Evolutionary conservation across 306 rosid species (phyloP).

Genomic region (Cucumis sativus): DNA sequence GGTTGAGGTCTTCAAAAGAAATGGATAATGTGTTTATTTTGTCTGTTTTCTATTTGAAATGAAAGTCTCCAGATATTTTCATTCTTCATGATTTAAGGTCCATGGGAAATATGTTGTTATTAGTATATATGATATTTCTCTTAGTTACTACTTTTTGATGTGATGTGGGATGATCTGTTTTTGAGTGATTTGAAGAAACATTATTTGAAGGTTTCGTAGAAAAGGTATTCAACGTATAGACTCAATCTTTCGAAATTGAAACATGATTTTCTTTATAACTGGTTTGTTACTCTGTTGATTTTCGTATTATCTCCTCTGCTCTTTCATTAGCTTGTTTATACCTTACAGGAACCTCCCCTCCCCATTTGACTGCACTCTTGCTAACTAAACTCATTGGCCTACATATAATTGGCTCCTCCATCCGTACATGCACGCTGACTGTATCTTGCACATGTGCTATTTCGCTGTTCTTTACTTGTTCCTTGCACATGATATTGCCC

Average conservation of each 20-base stretch:
- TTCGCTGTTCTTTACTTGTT: neutral
- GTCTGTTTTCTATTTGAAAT: neutral
- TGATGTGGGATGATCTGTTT: neutral
- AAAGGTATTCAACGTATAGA: neutral
- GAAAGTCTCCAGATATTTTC: neutral
- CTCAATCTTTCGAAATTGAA: neutral
- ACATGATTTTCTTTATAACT: neutral
- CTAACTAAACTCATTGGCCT: no score
- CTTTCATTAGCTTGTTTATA: neutral
- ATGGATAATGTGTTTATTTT: neutral
- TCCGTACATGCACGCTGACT: neutral
- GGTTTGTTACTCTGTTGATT: neutral
- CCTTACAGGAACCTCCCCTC: neutral
- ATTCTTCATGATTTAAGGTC: neutral
- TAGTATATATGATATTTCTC: neutral
- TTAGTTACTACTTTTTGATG: neutral
- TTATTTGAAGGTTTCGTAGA: neutral
- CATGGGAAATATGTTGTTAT: neutral
- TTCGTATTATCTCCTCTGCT: neutral
- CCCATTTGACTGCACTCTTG: neutral
- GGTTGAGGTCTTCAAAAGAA: neutral
- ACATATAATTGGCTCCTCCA: neutral
- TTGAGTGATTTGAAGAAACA: neutral
- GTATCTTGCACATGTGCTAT: neutral
- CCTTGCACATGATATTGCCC: neutral